Percentiles rank a stretch among this genome's conserved stretches.
Evolutionary conservation across 1,284 basidiomycete species (phyloP).

Genomic region (Ceratobasidium sp.): DNA sequence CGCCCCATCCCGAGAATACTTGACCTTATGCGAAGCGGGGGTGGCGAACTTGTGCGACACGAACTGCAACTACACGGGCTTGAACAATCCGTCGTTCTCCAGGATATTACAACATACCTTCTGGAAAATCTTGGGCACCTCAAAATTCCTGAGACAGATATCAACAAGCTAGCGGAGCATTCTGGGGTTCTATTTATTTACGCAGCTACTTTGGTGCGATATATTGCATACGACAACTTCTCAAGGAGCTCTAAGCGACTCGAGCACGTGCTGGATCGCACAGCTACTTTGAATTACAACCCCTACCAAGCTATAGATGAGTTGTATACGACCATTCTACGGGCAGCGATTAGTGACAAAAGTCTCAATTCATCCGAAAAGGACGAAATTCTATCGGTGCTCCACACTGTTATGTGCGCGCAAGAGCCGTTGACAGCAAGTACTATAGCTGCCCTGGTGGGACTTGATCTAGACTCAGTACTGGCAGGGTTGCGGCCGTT

Average conservation of each 20-base stretch:
- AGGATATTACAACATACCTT: conserved; percentile 38
- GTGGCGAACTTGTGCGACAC: not conserved
- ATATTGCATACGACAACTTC: not conserved
- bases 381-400: not conserved
- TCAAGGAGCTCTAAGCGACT: not conserved
- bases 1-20: not conserved
- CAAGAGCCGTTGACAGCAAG: not conserved
- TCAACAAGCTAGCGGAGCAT: not conserved
- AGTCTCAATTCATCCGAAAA: not conserved
- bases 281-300: not conserved
- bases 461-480: not conserved
- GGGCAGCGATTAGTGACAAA: not conserved
- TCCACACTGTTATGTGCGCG: not conserved
- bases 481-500: not conserved
- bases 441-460: not conserved
- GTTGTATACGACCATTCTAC: not conserved
- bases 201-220: not conserved
- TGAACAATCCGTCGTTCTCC: conserved; percentile 17
- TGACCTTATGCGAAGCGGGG: not conserved
- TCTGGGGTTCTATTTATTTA: not conserved
- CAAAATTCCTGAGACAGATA: not conserved
- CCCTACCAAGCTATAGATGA: not conserved
- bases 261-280: too few species aligned
- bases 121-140: not conserved
- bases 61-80: conserved; percentile 34